These are phyloP conservation scores for Tardiomyces depauwii DNA, from an alignment of 1,139 yeast genomes.

Conservation along the genomic window DNA sequence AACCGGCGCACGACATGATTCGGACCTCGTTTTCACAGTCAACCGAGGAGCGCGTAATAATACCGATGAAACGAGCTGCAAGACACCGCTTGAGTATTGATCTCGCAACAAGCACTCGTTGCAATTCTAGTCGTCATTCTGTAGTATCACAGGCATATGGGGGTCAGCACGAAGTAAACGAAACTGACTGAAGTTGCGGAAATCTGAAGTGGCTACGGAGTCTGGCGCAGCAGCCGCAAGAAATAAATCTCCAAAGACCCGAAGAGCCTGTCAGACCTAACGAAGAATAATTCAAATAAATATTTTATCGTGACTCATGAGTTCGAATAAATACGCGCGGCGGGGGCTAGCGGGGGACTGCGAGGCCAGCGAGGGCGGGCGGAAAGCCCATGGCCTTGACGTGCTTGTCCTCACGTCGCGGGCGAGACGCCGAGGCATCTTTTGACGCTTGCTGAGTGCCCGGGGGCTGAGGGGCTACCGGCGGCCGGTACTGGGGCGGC, in stretches of 20 bases:
- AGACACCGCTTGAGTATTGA: no score
- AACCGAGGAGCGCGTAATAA: no score
- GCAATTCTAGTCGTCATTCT: no score
- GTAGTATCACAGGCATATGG: no score
- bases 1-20: no score
- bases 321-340: not conserved
- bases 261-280: not conserved
- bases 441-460: not conserved
- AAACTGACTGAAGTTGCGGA: no score
- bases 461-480: not conserved
- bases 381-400: conserved; percentile 23
- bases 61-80: no score
- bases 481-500: conserved; percentile 8
- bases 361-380: conserved; percentile 16
- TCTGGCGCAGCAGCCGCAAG: no score
- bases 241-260: not conserved
- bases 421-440: not conserved
- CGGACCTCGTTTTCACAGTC: no score
- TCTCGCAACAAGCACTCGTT: no score
- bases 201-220: no score
- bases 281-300: not conserved
- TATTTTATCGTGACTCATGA: not conserved
- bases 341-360: conserved; percentile 6
- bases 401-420: conserved; percentile 10
- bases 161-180: no score